phyloP scores from a whole-genome alignment of 306 rosid genomes.

The Lathyrus tuberosus region DNA sequence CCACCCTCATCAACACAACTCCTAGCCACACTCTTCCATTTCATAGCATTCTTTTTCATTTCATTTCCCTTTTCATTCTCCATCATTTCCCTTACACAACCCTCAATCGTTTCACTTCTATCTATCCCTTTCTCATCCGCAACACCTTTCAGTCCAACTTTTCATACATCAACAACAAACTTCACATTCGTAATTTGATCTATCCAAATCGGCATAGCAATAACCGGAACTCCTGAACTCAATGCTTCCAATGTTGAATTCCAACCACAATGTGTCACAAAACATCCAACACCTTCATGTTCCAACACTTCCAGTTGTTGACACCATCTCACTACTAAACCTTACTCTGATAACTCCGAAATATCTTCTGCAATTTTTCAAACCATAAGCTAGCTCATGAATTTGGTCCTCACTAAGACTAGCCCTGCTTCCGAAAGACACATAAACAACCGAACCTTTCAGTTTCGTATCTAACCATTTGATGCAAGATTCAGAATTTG shows the following conservation, averaged over 20 bases:
- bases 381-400: not conserved
- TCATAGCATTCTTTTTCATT: not conserved
- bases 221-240: not conserved
- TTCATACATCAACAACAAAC: conserved; percentile 3
- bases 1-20: conserved; percentile 4
- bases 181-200: conserved; percentile 11
- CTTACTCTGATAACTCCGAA: not conserved
- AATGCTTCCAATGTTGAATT: conserved; percentile 9
- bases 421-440: not conserved
- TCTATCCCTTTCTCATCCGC: not conserved
- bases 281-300: not conserved
- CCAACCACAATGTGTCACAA: conserved; percentile 17
- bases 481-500: conserved; percentile 13
- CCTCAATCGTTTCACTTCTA: not conserved
- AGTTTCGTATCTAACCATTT: conserved; percentile 11
- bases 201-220: conserved; percentile 11
- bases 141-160: not conserved
- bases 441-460: conserved; percentile 7
- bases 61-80: not conserved
- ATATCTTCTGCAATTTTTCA: not conserved
- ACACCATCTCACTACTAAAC: conserved; percentile 1
- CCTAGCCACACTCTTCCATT: not conserved
- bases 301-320: not conserved
- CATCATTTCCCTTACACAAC: not conserved
- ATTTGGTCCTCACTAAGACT: conserved; percentile 14